Evolutionary conservation across 129 eudicot genomes (phyloP), one percentile per base, ranked within the genome.

Genomic region (Apium graveolens): DNA sequence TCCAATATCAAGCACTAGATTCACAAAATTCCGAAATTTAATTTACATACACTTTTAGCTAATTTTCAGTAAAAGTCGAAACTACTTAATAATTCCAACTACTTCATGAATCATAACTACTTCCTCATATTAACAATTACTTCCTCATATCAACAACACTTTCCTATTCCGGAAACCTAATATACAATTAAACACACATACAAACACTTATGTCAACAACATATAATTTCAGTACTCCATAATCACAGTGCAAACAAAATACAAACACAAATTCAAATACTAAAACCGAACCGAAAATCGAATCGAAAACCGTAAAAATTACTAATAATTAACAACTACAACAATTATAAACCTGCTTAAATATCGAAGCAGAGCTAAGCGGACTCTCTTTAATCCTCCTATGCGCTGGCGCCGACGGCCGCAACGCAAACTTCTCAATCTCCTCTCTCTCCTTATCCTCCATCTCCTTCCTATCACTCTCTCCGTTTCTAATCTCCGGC

Each of bases 311-410:
- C 18, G 70, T 12, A 2, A 63, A 13, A 63, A 13, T 63, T 27
- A 62, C n/a, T 16, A 53, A 53, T 53, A 3, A 53, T 20, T 27
- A 44, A 3, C 14, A 11, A 44, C 4, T 7, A 55, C 0, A 7
- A 9, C 0, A 55, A 55, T 2, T 24, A 55, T 55, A 55, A 65
- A 87, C 98, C 97, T 93, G 98, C 83, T 89, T 91, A 84, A 93
- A 93, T 55, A 93, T 93, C 68, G 97, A 96, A 84, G 85, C 97
- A 48, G 98, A 93, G 76, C 98, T 93, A 44, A 93, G 96, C 45
- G 98, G 98, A 81, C 91, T 86, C 87, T 93, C 98, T 72, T 85
- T 93, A 62, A 77, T 87, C 49, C 83, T 85, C 42, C 91, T 85
- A 70, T 93, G 98, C 83, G 98, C 98, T 14, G 97, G 97, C 76